Evolutionary conservation across 2,329 filamentous ascomycete genomes (phyloP).

Genomic region (Chaetomium strumarium): DNA sequence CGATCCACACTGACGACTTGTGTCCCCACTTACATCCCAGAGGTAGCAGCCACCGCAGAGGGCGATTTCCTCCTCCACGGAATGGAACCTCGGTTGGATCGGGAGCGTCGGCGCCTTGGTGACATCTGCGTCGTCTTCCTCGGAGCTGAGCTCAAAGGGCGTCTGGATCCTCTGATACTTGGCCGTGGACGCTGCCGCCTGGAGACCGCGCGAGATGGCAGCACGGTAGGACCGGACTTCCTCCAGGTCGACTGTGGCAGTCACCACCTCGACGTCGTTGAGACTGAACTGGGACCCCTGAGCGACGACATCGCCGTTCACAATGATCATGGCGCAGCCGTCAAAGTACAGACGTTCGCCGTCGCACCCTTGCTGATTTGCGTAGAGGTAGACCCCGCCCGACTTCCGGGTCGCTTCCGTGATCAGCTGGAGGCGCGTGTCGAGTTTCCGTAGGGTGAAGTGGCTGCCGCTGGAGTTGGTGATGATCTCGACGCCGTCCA

Average conservation of each 20-base stretch:
- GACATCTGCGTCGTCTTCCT: conserved; percentile 30
- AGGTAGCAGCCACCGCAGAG: conserved; percentile 59
- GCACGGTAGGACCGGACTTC: conserved; percentile 59
- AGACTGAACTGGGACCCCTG: conserved; percentile 62
- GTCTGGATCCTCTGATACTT: conserved; percentile 42
- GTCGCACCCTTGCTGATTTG: conserved; percentile 54
- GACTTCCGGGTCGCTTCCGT: conserved; percentile 51
- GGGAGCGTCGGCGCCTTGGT: conserved; percentile 28
- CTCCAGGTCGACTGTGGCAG: conserved; percentile 63
- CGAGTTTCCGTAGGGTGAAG: conserved; percentile 53
- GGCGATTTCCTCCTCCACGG: conserved; percentile 61
- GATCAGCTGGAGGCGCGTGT: conserved; percentile 58
- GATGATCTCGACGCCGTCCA: conserved; percentile 66
- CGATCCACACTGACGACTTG: too few relatives aligned
- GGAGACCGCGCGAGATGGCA: conserved; percentile 50
- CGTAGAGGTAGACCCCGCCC: conserved; percentile 46
- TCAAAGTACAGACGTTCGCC: conserved; percentile 59
- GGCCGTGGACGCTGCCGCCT: conserved; percentile 43
- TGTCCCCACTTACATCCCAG: conserved; percentile 31
- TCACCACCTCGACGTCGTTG: conserved; percentile 59
- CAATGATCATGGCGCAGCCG: conserved; percentile 57
- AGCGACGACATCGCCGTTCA: conserved; percentile 51
- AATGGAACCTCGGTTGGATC: conserved; percentile 46
- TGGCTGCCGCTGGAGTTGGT: conserved; percentile 66
- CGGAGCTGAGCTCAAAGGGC: conserved; percentile 29